Base-by-base conservation (phyloP, 148 eudicot genomes). In the Chenopodium formosanum region DNA sequence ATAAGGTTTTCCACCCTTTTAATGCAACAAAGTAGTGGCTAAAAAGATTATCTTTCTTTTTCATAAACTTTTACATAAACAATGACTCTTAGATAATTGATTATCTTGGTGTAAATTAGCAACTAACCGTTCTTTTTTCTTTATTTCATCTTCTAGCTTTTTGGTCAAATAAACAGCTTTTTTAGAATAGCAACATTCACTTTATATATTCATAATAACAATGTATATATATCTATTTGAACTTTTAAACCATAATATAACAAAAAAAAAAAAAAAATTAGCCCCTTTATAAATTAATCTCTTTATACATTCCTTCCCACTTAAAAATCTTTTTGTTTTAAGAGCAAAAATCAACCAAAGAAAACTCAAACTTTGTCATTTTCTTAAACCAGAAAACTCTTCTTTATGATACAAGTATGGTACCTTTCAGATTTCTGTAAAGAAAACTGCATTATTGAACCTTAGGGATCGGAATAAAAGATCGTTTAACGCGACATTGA, bases 61-160 rank as follows among this genome's bases (percentile, higher is more conserved):
- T 81, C 79, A 53, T n/a, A 32, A 23, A 53, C 79, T 68, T 76
- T 81, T 75, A 52, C 67, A 27, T 12, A 81, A 81, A 81, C 60
- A 76, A 67, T 68, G 79, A 81, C 75, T 81, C 77, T 29, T 63
- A 4, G 11, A 44, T 70, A n/a, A 29, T 69, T 52, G 69, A 10
- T 31, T 9, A 40, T 53, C 13, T 23, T 71, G 9, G 23, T 27
- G 27, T 56, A 52, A 62, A 31, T 73, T 44, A 73, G 47, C 82
- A 80, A 64, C 52, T 4, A 62, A 46, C 31, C 75, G 29, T 68
- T 25, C 32, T 56, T 67, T 75, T 67, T 67, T 12, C 7, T 17
- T 9, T 46, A 1, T 47, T 46, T 32, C 37, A n/a, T 52, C 69
- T 48, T 66, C 16, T 40, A 67, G 67, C 75, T 81, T 75, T 81